Percentiles rank a stretch among this genome's conserved stretches.
These are phyloP conservation scores for Aphanomyces stellatus DNA, from an alignment of 352 stramenopile species.

Conservation along the genomic window DNA sequence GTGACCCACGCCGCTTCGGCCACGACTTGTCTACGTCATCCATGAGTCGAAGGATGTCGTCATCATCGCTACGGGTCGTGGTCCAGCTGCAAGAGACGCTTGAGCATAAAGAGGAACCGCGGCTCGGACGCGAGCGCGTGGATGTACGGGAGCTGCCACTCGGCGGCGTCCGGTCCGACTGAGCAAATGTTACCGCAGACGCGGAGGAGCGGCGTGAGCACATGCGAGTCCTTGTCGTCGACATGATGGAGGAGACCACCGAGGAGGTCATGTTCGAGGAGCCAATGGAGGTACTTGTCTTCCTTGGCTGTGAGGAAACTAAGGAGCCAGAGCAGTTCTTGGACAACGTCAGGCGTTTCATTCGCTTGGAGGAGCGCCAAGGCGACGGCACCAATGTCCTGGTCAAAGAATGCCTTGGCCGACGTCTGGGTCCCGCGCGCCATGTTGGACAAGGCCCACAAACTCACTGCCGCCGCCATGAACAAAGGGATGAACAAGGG, in stretches of 20 bases:
- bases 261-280: conserved; percentile 51
- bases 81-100: conserved; percentile 44
- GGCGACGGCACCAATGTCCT: conserved; percentile 46
- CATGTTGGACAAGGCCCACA: conserved; percentile 79
- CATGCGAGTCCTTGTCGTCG: conserved; percentile 40
- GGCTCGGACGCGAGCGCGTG: conserved; percentile 34
- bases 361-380: conserved; percentile 29
- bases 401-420: conserved; percentile 66
- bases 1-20: conserved; percentile 65
- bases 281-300: conserved; percentile 51
- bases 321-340: conserved; percentile 79
- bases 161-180: conserved; percentile 47
- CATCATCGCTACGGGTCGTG: not conserved
- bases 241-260: conserved; percentile 53
- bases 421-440: conserved; percentile 65
- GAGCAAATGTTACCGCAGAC: conserved; percentile 78
- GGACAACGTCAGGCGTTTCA: conserved; percentile 31
- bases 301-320: conserved; percentile 81
- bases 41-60: conserved; percentile 1
- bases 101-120: conserved; percentile 47
- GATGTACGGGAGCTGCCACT: conserved; percentile 59
- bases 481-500: not conserved
- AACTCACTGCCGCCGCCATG: conserved; percentile 26
- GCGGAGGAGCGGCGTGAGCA: conserved; percentile 66
- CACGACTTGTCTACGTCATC: conserved; percentile 32